Base-by-base conservation (phyloP, 106 monocot species). In the Dendrobium nobile region DNA sequence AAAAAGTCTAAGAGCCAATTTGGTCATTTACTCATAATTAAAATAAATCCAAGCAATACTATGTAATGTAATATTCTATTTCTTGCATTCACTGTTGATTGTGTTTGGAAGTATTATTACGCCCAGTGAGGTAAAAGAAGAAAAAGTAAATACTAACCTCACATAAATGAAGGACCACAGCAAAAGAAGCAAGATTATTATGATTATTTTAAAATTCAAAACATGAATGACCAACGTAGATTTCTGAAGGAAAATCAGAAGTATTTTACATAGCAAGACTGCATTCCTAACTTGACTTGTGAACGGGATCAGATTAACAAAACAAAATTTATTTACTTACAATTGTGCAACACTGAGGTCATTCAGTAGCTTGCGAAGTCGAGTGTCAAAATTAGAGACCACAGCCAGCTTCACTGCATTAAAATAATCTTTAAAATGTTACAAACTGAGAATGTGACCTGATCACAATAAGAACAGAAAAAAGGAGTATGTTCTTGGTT, bases 331-430 rank as follows among this genome's bases (percentile, higher is more conserved):
- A 51, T 51, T 61, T 61, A 22, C 61, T 61, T 91, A 98, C 98
- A 95, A n/a, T 76, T 90, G 80, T 51, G 87, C 80, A 80, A 92
- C 90, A 82, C 88, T 80, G 22, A 98, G 88, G 73, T 98, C 98
- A 81, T 90, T 87, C 73, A 95, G 77, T 85, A 98, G 83, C 85
- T 98, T 92, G 26, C 86, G 78, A 61, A 98, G 80, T 18, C 98
- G 89, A 84, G 89, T 90, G 54, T 98, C 98, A 75, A 98, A 98
- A 78, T 98, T 98, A 73, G 98, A 98, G 13, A 98, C 92, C 75
- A 98, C 95, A n/a, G 95, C 98, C 85, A 98, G 73, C 78, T 88
- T 95, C 48, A 98, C 98, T 98, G 92, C 56, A 80, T 45, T 17
- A 74, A 72, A 82, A 80, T 61, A 27, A 80, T 1, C 19, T 3